Evolutionary conservation across 352 stramenopile genomes (phyloP).

Genomic region (Phytophthora pini): DNA sequence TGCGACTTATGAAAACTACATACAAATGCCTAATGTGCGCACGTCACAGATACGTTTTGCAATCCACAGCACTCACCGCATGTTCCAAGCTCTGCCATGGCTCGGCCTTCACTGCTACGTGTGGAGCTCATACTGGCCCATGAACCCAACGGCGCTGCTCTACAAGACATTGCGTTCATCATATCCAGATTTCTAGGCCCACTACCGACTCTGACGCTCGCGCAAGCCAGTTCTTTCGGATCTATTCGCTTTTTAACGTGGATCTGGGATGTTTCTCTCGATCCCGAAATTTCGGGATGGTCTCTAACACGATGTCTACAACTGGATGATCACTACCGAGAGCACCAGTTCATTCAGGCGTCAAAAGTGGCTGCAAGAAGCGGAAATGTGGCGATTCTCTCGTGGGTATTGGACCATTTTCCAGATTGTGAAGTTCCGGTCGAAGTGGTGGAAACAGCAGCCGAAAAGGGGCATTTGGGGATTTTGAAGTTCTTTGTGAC

Average conservation of each 20-base stretch:
- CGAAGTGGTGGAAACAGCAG: background rate
- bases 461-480: background rate
- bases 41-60: no score
- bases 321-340: no score
- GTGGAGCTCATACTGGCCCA: no score
- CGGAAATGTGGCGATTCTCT: background rate
- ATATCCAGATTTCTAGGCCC: background rate
- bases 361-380: background rate
- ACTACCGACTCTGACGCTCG: background rate
- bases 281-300: no score
- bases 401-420: background rate
- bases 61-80: no score
- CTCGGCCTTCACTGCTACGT: no score
- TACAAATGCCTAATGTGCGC: no score
- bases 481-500: background rate
- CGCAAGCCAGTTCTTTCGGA: background rate
- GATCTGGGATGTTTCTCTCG: background rate
- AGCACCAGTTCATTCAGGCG: background rate
- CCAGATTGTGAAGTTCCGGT: background rate
- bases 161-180: background rate
- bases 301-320: no score
- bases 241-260: background rate
- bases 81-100: no score
- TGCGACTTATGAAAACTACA: no score
- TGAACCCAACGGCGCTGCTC: background rate